phyloP scores from a whole-genome alignment of 148 eudicot genomes.

The Camellia sinensis region DNA sequence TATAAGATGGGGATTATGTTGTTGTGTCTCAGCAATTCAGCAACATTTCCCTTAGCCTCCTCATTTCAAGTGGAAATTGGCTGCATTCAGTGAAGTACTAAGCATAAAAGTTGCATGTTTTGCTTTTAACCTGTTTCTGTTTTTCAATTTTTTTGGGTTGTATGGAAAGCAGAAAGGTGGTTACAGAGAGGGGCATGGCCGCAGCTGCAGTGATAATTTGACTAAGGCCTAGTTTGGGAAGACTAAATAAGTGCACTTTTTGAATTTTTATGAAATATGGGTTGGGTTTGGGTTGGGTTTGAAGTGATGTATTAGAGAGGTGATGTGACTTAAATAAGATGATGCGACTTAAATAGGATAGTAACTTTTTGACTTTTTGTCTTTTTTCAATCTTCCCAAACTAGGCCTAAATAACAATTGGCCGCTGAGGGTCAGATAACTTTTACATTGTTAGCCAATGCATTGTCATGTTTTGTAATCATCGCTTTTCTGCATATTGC shows the following conservation, averaged over 20 bases:
- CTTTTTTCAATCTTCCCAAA: too few relatives aligned
- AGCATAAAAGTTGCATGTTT: neutral
- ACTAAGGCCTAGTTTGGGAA: too few relatives aligned
- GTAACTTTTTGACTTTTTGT: too few relatives aligned
- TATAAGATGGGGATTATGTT: too few relatives aligned
- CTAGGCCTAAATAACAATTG: neutral
- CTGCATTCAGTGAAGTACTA: neutral
- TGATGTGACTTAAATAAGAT: too few relatives aligned
- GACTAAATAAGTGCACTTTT: too few relatives aligned
- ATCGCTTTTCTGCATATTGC: too few relatives aligned
- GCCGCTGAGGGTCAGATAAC: neutral
- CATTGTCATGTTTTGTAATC: neutral
- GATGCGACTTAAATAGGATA: too few relatives aligned
- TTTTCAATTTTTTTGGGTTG: neutral
- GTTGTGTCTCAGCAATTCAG: neutral
- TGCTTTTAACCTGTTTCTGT: neutral
- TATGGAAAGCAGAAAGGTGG: neutral
- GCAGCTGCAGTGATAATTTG: neutral
- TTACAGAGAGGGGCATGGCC: too few relatives aligned
- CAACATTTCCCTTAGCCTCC: neutral
- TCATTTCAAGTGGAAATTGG: neutral
- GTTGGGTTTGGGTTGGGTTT: too few relatives aligned
- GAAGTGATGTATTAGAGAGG: too few relatives aligned
- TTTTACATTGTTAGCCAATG: neutral
- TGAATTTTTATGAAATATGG: too few relatives aligned